Percentiles rank a stretch among this genome's conserved stretches.
Conservation (phyloP, 495 filamentous ascomycete genomes). For the Neurospora africana region DNA sequence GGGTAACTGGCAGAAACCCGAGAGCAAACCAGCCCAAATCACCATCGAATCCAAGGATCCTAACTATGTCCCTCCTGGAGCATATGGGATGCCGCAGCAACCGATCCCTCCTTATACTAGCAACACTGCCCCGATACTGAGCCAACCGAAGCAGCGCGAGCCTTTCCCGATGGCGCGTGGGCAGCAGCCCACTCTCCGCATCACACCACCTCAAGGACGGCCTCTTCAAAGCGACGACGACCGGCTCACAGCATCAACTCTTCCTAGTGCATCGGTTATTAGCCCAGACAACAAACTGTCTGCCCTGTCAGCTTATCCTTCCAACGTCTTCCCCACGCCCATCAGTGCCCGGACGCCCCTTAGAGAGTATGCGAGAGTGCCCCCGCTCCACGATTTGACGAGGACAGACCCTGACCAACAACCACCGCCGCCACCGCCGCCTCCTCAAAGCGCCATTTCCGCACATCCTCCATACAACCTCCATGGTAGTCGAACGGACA, state of each 20-base stretch:
- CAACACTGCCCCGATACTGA: slow-evolving; percentile 11
- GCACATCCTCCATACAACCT: slow-evolving; percentile 22
- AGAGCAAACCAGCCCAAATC: slow-evolving; percentile 52
- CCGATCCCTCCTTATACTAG: slow-evolving; percentile 19
- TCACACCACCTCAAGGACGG: slow-evolving; percentile 45
- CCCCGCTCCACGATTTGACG: slow-evolving; percentile 43
- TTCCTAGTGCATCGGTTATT: slow-evolving; percentile 38
- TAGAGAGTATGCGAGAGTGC: slow-evolving; percentile 43
- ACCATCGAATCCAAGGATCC: slow-evolving; percentile 79
- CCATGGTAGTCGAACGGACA: slow-evolving; percentile 37
- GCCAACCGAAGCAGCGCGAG: slow-evolving; percentile 36
- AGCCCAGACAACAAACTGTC: slow-evolving; percentile 47
- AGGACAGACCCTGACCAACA: slow-evolving; percentile 35
- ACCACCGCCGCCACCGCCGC: slow-evolving; percentile 11
- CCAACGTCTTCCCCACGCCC: slow-evolving; percentile 42
- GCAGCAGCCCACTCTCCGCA: slow-evolving; percentile 35
- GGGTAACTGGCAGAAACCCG: slow-evolving; percentile 58
- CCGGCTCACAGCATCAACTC: slow-evolving; percentile 36
- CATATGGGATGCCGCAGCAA: slow-evolving; percentile 39
- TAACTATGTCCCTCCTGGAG: slow-evolving; percentile 48
- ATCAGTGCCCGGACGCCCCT: slow-evolving; percentile 39
- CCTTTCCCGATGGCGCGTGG: slow-evolving; percentile 41
- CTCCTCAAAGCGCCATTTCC: slow-evolving; percentile 13
- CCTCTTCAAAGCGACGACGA: slow-evolving; percentile 39
- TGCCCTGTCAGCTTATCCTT: slow-evolving; percentile 36